Evolutionary conservation across 306 rosid genomes (phyloP), one percentile per base, ranked within the genome.

Genomic region (Dalbergia oliveri): DNA sequence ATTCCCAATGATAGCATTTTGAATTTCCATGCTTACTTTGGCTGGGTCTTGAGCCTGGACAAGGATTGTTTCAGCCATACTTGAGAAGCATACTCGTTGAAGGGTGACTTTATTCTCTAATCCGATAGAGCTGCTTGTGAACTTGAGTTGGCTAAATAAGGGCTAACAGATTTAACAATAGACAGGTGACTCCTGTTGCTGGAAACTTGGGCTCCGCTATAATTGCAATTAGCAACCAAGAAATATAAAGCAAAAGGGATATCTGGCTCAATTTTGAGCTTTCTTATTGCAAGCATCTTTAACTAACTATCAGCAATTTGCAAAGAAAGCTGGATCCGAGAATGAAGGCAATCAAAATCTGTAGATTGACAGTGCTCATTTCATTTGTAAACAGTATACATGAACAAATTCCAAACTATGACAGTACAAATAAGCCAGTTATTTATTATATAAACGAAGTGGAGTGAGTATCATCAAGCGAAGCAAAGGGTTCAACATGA

Each of bases 11-110:
- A 94, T 80, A 69, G 94, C 90, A 66, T 84, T 77, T 58, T 88
- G 84, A 79, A 92, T 89, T 39, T 94, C 97, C 62, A 73, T 34
- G 66, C 83, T 87, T 81, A 94, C 73, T 61, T 84, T 88, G 49
- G 91, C 87, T 1, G 91, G 90, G 82, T 94, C 98, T 72, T 78
- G 93, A 78, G 97, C 97, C 82, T 94, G 97, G 70, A 88, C 89
- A 78, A 92, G 81, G 75, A 90, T 86, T 72, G 80, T 89, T 85
- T 83, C 91, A 3, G 86, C 76, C 86, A 73, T 56, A 54, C 87
- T 88, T 0, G 93, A 89, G 72, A 83, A 81, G 84, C 23, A 75
- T 62, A 54, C 69, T 49, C 72, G 57, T 33, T 37, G 75, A 82
- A 19, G 51, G 74, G 47, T 14, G 33, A 81, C 61, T 60, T 51